Percentiles rank a stretch among this genome's conserved stretches.
These are phyloP conservation scores for Cryptococcus sp. DNA, from an alignment of 1,284 basidiomycete species.

Conservation along the genomic window DNA sequence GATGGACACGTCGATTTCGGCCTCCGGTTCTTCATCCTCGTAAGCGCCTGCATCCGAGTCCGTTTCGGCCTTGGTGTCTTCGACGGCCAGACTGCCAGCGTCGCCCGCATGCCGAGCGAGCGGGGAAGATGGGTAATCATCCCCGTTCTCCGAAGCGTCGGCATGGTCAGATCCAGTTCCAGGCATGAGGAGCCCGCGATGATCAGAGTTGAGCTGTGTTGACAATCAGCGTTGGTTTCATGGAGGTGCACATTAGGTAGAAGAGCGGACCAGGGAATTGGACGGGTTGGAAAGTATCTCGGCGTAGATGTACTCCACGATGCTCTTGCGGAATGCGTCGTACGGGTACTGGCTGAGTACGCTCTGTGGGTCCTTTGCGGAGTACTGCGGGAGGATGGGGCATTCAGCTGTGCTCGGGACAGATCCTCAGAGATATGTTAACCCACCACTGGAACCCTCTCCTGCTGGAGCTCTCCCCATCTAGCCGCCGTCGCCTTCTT, in stretches of 20 bases:
- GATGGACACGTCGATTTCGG: background rate
- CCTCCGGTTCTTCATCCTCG: background rate
- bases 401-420: background rate
- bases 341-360: slow-evolving; percentile 18
- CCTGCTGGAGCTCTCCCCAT: slow-evolving; percentile 14
- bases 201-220: too few species aligned
- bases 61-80: too few species aligned
- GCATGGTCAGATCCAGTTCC: too few species aligned
- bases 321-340: slow-evolving; percentile 18
- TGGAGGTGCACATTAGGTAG: too few species aligned
- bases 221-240: too few species aligned
- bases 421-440: background rate
- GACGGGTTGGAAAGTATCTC: slow-evolving; percentile 13
- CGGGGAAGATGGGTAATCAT: too few species aligned
- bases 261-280: slow-evolving; percentile 3
- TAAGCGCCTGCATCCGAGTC: background rate
- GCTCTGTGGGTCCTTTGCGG: background rate
- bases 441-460: slow-evolving; percentile 15
- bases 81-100: too few species aligned
- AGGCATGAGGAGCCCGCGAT: too few species aligned
- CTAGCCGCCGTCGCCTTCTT: background rate
- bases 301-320: slow-evolving; percentile 22
- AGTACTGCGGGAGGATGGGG: background rate
- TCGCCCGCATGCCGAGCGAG: too few species aligned
- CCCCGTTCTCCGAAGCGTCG: too few species aligned